Percentiles rank a stretch among this genome's conserved stretches.
Conservation (phyloP, 2,329 filamentous ascomycete genomes). For the Teratosphaeria zuluensis region DNA sequence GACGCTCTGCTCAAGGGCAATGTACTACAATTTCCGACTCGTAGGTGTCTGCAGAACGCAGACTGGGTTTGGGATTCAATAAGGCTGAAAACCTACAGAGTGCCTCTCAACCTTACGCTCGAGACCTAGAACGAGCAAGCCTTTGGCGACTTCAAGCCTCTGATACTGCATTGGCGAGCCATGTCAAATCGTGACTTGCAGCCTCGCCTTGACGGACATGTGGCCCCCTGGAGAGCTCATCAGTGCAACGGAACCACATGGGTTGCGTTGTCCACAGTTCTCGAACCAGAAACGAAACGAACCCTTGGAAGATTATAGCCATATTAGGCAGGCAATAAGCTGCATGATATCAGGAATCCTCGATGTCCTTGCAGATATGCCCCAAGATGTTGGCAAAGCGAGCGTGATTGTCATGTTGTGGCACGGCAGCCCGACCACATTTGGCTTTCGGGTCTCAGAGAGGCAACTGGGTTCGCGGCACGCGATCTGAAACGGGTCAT, state of each 20-base stretch:
- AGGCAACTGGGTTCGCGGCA: neutral
- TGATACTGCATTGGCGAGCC: neutral
- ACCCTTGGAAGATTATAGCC: neutral
- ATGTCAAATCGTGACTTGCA: neutral
- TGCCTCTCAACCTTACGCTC: neutral
- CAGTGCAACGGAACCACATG: neutral
- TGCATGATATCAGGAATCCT: neutral
- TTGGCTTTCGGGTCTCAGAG: neutral
- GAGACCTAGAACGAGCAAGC: neutral
- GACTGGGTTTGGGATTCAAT: neutral
- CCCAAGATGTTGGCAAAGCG: neutral
- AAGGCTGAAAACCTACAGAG: neutral
- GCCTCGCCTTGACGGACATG: neutral
- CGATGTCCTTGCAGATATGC: neutral
- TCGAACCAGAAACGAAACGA: neutral
- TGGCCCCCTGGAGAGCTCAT: neutral
- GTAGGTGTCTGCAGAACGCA: neutral
- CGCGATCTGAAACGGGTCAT: neutral
- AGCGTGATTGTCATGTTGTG: neutral
- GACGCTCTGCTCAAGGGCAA: no score
- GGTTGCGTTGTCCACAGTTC: neutral
- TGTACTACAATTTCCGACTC: neutral
- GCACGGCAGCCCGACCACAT: neutral
- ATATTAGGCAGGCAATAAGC: neutral
- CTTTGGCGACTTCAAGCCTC: neutral